Conservation (phyloP, 192 early-diverging fungal species). For the Backusella australiensis region DNA sequence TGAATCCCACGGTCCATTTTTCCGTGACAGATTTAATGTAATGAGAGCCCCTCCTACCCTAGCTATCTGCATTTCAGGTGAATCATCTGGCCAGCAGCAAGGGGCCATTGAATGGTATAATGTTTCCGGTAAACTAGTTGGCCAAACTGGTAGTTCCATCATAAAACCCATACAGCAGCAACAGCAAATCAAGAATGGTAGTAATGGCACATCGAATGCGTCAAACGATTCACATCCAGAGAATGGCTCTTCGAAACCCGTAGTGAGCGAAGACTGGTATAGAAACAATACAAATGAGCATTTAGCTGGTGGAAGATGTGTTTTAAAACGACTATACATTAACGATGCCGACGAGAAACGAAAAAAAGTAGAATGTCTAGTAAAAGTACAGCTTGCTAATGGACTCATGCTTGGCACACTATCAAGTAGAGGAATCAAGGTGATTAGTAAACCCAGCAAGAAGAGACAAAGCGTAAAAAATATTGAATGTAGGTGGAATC, state of each 20-base stretch:
- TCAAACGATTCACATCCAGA: background rate
- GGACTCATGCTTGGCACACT: constrained; percentile 66
- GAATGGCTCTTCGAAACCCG: background rate
- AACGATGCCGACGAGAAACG: constrained; percentile 82
- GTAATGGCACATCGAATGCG: background rate
- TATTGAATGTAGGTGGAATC: constrained; percentile 44
- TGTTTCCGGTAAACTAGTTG: constrained; percentile 40
- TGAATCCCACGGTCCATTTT: background rate
- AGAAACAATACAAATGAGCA: constrained; percentile 3
- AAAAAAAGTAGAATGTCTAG: constrained; percentile 71
- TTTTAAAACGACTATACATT: constrained; percentile 81
- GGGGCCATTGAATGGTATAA: constrained; percentile 50
- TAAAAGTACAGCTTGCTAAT: constrained; percentile 66
- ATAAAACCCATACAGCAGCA: background rate
- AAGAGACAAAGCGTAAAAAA: constrained; percentile 84
- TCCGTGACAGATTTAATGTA: background rate
- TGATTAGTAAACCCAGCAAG: constrained; percentile 92
- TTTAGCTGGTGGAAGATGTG: constrained; percentile 41
- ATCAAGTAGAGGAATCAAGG: constrained; percentile 76
- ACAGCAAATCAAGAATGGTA: background rate
- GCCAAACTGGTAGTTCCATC: constrained; percentile 36
- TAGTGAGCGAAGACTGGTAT: constrained; percentile 13
- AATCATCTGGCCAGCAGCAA: constrained; percentile 45
- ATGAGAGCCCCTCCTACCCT: constrained; percentile 40
- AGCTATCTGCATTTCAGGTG: constrained; percentile 53